A percentile compares a stretch with the other conserved stretches of the same genome.
These are phyloP conservation scores for Rhizopus microsporus DNA, from an alignment of 371 early-diverging fungal species.

Conservation along the genomic window DNA sequence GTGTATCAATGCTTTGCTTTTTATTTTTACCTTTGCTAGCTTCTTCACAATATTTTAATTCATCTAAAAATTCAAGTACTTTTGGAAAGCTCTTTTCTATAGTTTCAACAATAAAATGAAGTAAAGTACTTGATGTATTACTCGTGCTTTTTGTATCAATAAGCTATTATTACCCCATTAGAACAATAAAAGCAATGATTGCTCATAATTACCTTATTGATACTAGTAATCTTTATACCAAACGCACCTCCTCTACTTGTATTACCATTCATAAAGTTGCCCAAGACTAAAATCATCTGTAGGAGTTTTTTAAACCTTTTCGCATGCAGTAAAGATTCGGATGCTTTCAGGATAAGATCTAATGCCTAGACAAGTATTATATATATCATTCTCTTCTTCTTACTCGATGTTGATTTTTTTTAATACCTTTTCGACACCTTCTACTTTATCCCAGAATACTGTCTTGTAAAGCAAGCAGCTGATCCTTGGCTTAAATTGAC, in stretches of 20 bases:
- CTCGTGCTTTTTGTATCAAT: constrained; percentile 79
- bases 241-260: constrained; percentile 86
- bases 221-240: constrained; percentile 85
- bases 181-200: not conserved
- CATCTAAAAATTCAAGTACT: constrained; percentile 62
- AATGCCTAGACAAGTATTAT: constrained; percentile 30
- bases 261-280: constrained; percentile 92
- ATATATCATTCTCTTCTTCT: not conserved
- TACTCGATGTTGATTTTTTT: not conserved
- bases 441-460: constrained; percentile 70
- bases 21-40: constrained; percentile 69
- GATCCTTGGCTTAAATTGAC: constrained; percentile 73
- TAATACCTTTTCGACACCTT: constrained; percentile 60
- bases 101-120: constrained; percentile 76
- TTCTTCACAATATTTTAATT: constrained; percentile 66
- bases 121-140: constrained; percentile 59
- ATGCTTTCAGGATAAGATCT: constrained; percentile 45
- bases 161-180: constrained; percentile 38
- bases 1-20: not conserved
- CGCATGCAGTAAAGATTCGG: constrained; percentile 46
- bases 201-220: constrained; percentile 69
- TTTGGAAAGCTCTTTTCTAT: constrained; percentile 68
- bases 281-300: constrained; percentile 79
- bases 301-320: constrained; percentile 52
- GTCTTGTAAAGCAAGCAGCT: constrained; percentile 70